These are phyloP conservation scores for Dissophora ornata DNA, from an alignment of 192 early-diverging fungal genomes.

Conservation along the genomic window DNA sequence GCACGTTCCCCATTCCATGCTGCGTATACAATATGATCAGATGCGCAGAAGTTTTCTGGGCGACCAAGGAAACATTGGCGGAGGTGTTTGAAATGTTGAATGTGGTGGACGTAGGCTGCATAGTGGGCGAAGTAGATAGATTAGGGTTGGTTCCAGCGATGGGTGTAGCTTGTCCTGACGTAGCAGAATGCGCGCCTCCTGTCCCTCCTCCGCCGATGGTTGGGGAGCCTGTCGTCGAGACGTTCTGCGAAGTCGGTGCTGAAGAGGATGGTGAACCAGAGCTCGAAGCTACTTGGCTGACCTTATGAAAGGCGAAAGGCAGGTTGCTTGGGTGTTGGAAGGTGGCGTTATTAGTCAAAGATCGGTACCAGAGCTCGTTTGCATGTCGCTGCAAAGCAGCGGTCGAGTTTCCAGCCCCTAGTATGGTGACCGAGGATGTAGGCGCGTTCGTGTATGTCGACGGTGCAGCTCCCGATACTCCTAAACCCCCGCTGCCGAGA, in stretches of 20 bases:
- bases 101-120: slow-evolving; percentile 3
- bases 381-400: slow-evolving; percentile 39
- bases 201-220: slow-evolving; percentile 3
- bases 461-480: background rate
- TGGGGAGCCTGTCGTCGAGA: slow-evolving; percentile 24
- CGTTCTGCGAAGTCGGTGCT: slow-evolving; percentile 19
- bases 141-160: background rate
- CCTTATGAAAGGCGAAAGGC: slow-evolving; percentile 42
- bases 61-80: slow-evolving; percentile 10
- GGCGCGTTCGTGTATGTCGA: background rate
- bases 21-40: slow-evolving; percentile 32
- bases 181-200: background rate
- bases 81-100: background rate
- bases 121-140: slow-evolving; percentile 5
- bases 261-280: slow-evolving; percentile 11
- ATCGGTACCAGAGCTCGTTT: slow-evolving; percentile 44
- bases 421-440: background rate
- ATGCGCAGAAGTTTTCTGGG: slow-evolving; percentile 45
- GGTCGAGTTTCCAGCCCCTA: background rate
- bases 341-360: slow-evolving; percentile 18
- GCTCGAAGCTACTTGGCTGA: slow-evolving; percentile 7
- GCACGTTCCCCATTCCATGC: slow-evolving; percentile 9
- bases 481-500: background rate
- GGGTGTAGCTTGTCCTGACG: background rate
- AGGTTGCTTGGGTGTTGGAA: slow-evolving; percentile 21